Evolutionary conservation across 306 rosid genomes (phyloP).

Genomic region (Purshia tridentata): DNA sequence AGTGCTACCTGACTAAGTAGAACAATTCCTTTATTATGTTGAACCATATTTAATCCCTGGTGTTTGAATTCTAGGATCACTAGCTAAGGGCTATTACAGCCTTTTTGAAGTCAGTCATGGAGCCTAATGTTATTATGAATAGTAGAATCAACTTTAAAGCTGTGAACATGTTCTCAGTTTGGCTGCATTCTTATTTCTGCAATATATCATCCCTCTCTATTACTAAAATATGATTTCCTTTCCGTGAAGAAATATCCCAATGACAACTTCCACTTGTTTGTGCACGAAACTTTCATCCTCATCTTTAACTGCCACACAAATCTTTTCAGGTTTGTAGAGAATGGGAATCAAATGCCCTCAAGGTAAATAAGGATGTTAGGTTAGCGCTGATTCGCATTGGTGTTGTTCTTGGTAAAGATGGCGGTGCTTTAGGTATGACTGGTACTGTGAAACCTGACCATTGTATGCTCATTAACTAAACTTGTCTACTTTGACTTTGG

Average conservation of each 20-base stretch:
- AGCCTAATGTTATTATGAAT: background rate
- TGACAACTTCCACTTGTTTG: background rate
- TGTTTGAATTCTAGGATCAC: background rate
- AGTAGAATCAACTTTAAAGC: background rate
- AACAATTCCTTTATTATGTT: background rate
- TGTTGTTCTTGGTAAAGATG: slow-evolving; percentile 97
- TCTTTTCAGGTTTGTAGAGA: slow-evolving; percentile 85
- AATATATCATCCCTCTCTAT: background rate
- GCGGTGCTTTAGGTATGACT: slow-evolving; percentile 88
- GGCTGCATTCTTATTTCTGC: background rate
- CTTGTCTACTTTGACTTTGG: slow-evolving; percentile 6
- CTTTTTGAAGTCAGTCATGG: background rate
- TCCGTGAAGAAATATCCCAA: background rate
- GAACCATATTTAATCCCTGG: background rate
- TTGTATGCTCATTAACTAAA: slow-evolving; percentile 6
- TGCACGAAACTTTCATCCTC: background rate
- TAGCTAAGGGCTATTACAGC: background rate
- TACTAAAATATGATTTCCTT: background rate
- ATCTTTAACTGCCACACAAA: background rate
- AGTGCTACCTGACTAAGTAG: background rate
- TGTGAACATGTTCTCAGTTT: background rate
- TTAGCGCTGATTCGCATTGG: slow-evolving; percentile 85
- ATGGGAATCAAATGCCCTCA: slow-evolving; percentile 85
- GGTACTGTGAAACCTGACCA: background rate
- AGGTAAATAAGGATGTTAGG: slow-evolving; percentile 74